These are phyloP conservation scores for Hydnomerulius pinastri DNA, from an alignment of 768 basidiomycete species.

Conservation along the genomic window DNA sequence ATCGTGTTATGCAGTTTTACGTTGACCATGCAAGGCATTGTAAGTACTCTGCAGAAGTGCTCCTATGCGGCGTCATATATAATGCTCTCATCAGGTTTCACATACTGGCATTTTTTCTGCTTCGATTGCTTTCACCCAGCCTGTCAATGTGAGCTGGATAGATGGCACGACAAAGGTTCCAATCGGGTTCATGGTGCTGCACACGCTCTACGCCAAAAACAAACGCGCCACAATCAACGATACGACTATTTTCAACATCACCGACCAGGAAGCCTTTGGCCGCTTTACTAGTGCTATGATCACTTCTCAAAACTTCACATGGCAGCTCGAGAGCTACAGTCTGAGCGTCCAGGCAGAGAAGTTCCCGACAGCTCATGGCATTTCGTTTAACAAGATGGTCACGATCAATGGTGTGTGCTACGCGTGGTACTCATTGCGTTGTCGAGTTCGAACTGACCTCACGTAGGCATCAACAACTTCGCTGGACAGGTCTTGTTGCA, in stretches of 20 bases:
- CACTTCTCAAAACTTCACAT: slow-evolving; percentile 66
- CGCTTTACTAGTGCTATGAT: slow-evolving; percentile 65
- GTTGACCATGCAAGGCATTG: slow-evolving; percentile 54
- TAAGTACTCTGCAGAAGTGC: slow-evolving; percentile 28
- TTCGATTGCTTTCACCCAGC: slow-evolving; percentile 58
- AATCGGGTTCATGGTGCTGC: slow-evolving; percentile 57
- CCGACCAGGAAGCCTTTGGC: slow-evolving; percentile 57
- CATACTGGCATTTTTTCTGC: slow-evolving; percentile 70
- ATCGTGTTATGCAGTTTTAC: slow-evolving; percentile 45
- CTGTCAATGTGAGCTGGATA: slow-evolving; percentile 62
- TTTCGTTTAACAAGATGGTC: slow-evolving; percentile 63
- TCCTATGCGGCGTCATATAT: background rate
- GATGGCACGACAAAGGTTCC: slow-evolving; percentile 45
- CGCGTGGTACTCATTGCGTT: background rate
- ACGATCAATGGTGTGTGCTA: slow-evolving; percentile 51
- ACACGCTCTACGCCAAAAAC: slow-evolving; percentile 47
- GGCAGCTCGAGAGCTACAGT: slow-evolving; percentile 58
- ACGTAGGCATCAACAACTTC: slow-evolving; percentile 61
- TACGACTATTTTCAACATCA: slow-evolving; percentile 57
- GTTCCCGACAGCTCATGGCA: slow-evolving; percentile 65
- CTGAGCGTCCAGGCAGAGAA: slow-evolving; percentile 65
- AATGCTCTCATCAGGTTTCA: slow-evolving; percentile 44
- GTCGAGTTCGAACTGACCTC: background rate
- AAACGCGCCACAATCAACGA: slow-evolving; percentile 66
- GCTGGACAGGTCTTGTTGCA: slow-evolving; percentile 52